Evolutionary conservation across 2,329 filamentous ascomycete genomes (phyloP).

Genomic region (Fusarium coicis): DNA sequence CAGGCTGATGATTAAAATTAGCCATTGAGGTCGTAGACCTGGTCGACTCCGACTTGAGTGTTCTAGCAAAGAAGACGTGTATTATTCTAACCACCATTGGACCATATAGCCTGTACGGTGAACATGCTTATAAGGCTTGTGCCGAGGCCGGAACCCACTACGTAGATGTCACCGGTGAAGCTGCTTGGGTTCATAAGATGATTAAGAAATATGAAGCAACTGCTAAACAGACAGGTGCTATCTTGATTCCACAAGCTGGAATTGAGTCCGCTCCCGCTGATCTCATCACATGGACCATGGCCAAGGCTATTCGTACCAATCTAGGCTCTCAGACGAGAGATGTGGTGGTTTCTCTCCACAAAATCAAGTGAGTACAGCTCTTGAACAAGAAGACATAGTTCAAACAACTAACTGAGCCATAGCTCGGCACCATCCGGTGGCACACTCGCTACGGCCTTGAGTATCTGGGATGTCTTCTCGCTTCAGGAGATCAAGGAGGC

Average conservation of each 20-base stretch:
- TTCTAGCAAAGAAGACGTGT: constrained; percentile 66
- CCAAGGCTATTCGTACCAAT: constrained; percentile 61
- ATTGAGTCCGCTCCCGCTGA: constrained; percentile 72
- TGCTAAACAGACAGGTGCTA: constrained; percentile 65
- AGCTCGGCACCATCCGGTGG: constrained; percentile 67
- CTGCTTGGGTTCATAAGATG: constrained; percentile 68
- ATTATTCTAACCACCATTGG: constrained; percentile 69
- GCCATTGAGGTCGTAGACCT: constrained; percentile 65
- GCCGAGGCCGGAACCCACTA: constrained; percentile 73
- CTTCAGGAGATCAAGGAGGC: constrained; percentile 59
- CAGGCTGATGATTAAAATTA: constrained; percentile 30
- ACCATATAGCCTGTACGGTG: constrained; percentile 67
- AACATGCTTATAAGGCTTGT: constrained; percentile 69
- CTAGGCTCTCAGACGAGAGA: constrained; percentile 62
- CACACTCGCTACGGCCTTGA: constrained; percentile 74
- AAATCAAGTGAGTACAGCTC: constrained; percentile 49
- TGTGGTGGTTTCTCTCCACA: constrained; percentile 63
- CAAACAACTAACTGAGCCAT: constrained; percentile 9
- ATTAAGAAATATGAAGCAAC: constrained; percentile 66
- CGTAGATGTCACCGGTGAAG: constrained; percentile 71
- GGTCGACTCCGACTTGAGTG: constrained; percentile 56
- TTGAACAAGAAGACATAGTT: neutral
- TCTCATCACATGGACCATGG: constrained; percentile 65
- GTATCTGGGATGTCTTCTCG: constrained; percentile 63
- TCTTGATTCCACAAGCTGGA: constrained; percentile 70